Evolutionary conservation across 306 rosid species (phyloP), one percentile per base, ranked within the genome.

Genomic region (Psophocarpus tetragonolobus): DNA sequence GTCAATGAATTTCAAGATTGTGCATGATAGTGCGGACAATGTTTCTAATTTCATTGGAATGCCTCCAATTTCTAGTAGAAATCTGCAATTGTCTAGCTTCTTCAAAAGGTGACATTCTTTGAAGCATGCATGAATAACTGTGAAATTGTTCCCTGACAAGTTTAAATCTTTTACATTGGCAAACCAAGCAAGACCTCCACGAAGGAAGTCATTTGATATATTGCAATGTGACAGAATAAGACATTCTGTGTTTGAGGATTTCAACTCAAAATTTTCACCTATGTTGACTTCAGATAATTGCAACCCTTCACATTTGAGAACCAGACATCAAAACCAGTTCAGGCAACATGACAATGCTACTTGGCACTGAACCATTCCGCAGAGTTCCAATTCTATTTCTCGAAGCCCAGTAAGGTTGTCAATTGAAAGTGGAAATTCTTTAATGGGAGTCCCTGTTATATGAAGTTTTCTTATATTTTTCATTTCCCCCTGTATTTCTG

Each of bases 331-430:
- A 2, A 24, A 33, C 0, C 26, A 71, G 12, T 51, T 50, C 14
- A 18, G 20, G 0, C 3, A 71, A 6, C 76, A 71, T 50, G 21
- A 38, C 76, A 32, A 71, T 71, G 64, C 76, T 71, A 71, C 62
- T 50, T 48, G 76, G 76, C 33, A 71, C 76, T 6, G 20, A 51
- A 71, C 23, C 14, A 1, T 50, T 71, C 48, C 76, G 12, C 76
- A 71, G 8, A 2, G 8, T 5, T 51, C 14, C 26, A 71, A 33
- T 21, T 33, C 64, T 32, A 71, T 18, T 50, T 50, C 33, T 50
- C 1, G 13, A 71, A 71, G 76, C 33, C 48, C 8, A 18, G 8
- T 32, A 2, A 71, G 48, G 64, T 57, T 44, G n/a, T 15, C 44
- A 30, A 75, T 24, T 27, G 71, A 75, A 17, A 2, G 6, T 9